Conservation (phyloP, 768 basidiomycete genomes). For the Trametes punicea region DNA sequence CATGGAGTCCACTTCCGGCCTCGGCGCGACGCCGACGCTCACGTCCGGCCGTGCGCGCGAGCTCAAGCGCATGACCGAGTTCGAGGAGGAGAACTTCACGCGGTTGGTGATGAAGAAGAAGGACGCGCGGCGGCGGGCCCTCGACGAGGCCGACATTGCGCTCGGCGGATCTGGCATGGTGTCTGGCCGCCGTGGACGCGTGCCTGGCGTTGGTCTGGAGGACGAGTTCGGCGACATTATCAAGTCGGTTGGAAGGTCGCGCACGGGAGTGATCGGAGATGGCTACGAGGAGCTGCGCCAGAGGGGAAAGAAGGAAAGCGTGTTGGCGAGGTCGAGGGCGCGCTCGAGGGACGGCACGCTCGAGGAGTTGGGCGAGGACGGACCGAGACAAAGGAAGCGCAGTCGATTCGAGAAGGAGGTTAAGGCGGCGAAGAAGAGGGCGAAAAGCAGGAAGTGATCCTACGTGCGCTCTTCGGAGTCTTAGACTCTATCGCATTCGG, state of each 20-base stretch:
- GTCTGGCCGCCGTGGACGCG: slow-evolving; percentile 52
- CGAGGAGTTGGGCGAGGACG: slow-evolving; percentile 31
- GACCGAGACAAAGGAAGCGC: slow-evolving; percentile 35
- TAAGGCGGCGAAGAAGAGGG: slow-evolving; percentile 34
- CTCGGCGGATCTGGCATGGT: slow-evolving; percentile 62
- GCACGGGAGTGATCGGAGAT: slow-evolving; percentile 46
- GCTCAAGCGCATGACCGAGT: slow-evolving; percentile 76
- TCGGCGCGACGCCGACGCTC: slow-evolving; percentile 59
- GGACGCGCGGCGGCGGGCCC: slow-evolving; percentile 63
- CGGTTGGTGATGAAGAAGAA: slow-evolving; percentile 88
- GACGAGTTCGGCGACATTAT: slow-evolving; percentile 86
- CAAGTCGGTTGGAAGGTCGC: slow-evolving; percentile 49
- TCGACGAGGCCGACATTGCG: slow-evolving; percentile 86
- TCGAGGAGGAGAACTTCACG: slow-evolving; percentile 94
- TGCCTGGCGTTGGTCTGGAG: slow-evolving; percentile 64
- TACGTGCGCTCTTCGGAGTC: neutral
- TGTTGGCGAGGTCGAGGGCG: slow-evolving; percentile 56
- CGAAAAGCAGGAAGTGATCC: slow-evolving; percentile 15
- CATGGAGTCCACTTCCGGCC: slow-evolving; percentile 67
- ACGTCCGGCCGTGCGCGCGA: slow-evolving; percentile 73
- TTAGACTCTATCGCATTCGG: no score
- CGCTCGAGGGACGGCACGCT: slow-evolving; percentile 30
- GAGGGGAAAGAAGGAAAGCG: slow-evolving; percentile 59
- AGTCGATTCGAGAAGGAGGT: slow-evolving; percentile 44
- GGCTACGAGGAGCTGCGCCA: slow-evolving; percentile 81